Base-by-base conservation (phyloP, 2,329 filamentous ascomycete genomes). In the Sporothrix humicola region DNA sequence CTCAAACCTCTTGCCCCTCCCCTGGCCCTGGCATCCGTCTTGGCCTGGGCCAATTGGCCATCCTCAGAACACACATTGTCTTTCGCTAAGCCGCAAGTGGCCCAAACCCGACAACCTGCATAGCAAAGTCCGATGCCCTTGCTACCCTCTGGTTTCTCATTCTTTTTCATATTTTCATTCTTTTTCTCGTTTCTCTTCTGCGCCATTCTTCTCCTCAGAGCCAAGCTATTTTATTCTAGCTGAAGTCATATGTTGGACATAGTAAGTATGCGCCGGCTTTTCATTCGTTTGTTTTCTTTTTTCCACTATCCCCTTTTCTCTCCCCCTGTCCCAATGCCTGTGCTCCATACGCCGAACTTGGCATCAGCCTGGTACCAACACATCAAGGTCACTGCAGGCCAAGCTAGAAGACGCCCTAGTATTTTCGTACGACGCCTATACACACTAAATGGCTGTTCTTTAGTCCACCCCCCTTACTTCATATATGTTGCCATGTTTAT, bases 61-160 rank as follows among this genome's bases (percentile, higher is more conserved):
- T 20, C 42, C 1, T 56, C 13, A 31, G 9, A 68, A 20, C 46
- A 69, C 65, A 69, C 46, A 42, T 15, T n/a, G 50, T 54, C 31
- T 56, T 37, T 66, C 20, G 72, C 66, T 71, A 70, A 46, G 20
- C 72, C 66, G 13, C 20, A 73, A 56, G 23, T 37, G 56, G 72
- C 54, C 46, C 12, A 74, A 72, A 65, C 31, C 73, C 73, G 73
- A 74, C 56, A 58, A 9, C 63, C 31, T 70, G 69, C 73, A 74
- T 59, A 4, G 46, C 46, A 42, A 69, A 54, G 52, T 48, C 69
- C 69, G 69, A 65, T 13, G 44, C 69, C 73, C 69, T 50, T 72
- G 73, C 56, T 65, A 20, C n/a, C 31, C 31, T 6, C 5, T 37
- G 1, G 31, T 20, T 26, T 46, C 44, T 56, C 59, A 10, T 1